Base-by-base conservation (phyloP, 2,329 filamentous ascomycete species). In the Amylocarpus encephaloides region DNA sequence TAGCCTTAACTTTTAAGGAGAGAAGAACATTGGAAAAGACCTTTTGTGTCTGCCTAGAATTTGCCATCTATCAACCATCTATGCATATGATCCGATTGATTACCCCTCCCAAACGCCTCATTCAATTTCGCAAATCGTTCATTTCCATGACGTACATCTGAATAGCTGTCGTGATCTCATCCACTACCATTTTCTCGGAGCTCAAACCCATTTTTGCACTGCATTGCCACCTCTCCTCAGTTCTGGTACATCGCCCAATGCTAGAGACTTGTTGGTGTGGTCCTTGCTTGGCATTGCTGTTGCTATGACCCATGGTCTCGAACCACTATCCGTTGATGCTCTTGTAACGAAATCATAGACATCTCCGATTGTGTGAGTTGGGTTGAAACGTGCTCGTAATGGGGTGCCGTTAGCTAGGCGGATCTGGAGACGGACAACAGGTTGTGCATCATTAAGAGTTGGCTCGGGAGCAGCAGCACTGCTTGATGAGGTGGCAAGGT, bases 201-300 rank as follows among this genome's bases (percentile, higher is more conserved):
- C n/a, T 46, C 19, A 59, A 41, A 46, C 63, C 64, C 66, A 70
- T 70, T 85, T 85, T 36, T 85, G 80, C 34, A 85, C 76, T 1
- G 79, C 80, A 0, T 77, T 82, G 16, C 80, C 82, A 11, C 82
- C 81, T 65, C 76, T 78, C 71, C 80, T 85, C 62, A 85, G 83
- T 64, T 85, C 82, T 22, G 74, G 56, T 68, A 83, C 73, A 18
- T 85, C 80, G 5, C 78, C 77, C 26, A 85, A 64, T 1, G 77
- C 73, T 45, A 78, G 61, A 7, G 65, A 68, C 67, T 83, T 83
- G 62, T 93, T 86, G 1, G 76, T 82, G 56, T 92, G 78, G 48
- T 92, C 85, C 70, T 88, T 90, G 63, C 81, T 88, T 4, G 88
- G 88, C 67, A 93, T 93, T 0, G 87, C 92, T 0, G 88, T 93